Evolutionary conservation across 192 early-diverging fungal genomes (phyloP), one percentile per base, ranked within the genome.

Genomic region (Umbelopsis sp.): DNA sequence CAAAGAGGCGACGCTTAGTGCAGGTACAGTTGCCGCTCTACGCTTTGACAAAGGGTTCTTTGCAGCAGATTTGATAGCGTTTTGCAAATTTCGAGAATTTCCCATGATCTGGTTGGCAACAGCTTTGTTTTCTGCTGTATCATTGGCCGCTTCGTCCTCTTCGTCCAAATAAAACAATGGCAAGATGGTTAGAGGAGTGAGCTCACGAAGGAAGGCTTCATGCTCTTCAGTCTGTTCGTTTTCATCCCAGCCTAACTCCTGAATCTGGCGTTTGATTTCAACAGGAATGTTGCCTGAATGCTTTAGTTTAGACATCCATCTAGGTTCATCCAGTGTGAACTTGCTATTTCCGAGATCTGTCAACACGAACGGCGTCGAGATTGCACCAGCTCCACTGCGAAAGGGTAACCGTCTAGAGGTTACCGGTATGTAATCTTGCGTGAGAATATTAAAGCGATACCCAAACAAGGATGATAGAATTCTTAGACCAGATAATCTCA

Each of bases 211-310:
- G 20, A 80, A 67, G 24, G 71, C 52, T 51, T 88, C 85, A 26
- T 71, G 70, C 44, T 86, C 87, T 22, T 74, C 66, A 0, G 72
- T 66, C 36, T 83, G 70, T 45, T 82, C 85, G 21, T 79, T 77
- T 6, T 85, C 83, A 11, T 85, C 85, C 84, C 85, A 88, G 2
- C 85, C 79, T 0, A 86, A 67, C 26, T 82, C 84, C 41, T 85
- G 79, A 49, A 88, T 84, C 14, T 77, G 83, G n/a, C 74, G 68
- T 10, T 82, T 80, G 9, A 88, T 74, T 62, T 85, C 87, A 4
- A 78, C 45, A 4, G 85, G 78, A 22, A 86, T 85, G 47, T 81
- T 81, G 34, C 77, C 79, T 6, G 74, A 75, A 59, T 65, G 81
- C 38, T 84, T 85, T 11, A 88, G 59, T 62, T 86, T 81, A 20